These are phyloP conservation scores for Diaporthe vaccinii DNA, from an alignment of 2,329 filamentous ascomycete genomes.

Conservation along the genomic window DNA sequence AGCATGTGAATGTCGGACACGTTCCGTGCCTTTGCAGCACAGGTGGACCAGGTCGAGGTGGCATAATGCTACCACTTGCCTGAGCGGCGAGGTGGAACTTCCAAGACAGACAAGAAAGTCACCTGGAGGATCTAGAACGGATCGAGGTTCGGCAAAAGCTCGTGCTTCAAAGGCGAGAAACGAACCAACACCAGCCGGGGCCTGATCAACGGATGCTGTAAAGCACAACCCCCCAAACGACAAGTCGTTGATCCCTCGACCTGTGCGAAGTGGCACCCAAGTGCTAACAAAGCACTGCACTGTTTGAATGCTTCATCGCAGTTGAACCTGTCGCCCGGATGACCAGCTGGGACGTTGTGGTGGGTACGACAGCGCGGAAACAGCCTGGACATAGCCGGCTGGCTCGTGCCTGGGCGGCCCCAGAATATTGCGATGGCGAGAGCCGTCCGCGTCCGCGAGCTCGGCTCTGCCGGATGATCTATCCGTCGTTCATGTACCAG, in stretches of 20 bases:
- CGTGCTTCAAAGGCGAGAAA: not conserved
- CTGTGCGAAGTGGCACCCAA: not conserved
- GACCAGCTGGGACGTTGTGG: not conserved
- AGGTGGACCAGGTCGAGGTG: not conserved
- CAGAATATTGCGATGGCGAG: not conserved
- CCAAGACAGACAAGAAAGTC: not conserved
- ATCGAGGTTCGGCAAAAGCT: not conserved
- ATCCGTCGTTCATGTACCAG: not conserved
- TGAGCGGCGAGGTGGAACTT: not conserved
- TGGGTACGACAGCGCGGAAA: conserved; percentile 19
- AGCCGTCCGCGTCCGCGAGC: not conserved
- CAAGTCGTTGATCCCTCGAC: not conserved
- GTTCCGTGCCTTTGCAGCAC: not conserved
- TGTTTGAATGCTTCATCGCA: not conserved
- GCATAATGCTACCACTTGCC: conserved; percentile 1
- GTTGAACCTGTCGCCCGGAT: not conserved
- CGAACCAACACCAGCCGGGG: not conserved
- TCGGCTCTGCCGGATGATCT: conserved; percentile 4
- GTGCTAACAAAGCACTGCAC: too few species aligned
- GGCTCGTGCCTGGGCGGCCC: not conserved
- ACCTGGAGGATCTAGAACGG: not conserved
- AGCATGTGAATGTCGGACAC: conserved; percentile 12
- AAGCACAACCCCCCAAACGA: not conserved
- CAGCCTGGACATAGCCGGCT: conserved; percentile 2
- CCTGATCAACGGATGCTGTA: not conserved